These are phyloP conservation scores for Cenchrus americanus DNA, from an alignment of 176 grass and related monocot species.

Conservation along the genomic window DNA sequence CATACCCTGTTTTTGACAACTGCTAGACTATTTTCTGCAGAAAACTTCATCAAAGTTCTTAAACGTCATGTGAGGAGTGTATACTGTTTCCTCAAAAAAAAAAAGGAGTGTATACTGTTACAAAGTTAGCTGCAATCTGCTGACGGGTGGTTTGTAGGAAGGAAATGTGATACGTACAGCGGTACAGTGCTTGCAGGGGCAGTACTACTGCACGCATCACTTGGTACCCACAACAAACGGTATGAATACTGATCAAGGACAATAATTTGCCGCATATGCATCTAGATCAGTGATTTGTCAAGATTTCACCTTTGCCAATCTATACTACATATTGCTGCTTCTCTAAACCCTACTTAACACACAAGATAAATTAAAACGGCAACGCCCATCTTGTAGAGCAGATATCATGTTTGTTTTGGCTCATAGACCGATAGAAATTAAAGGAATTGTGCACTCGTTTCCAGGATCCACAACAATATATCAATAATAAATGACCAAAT, in stretches of 20 bases:
- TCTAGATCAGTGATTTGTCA: background rate
- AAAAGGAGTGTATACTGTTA: too few species aligned
- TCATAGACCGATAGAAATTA: too few species aligned
- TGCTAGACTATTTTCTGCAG: background rate
- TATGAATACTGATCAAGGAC: conserved; percentile 22
- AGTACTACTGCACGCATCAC: background rate
- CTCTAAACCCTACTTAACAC: background rate
- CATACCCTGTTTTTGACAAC: background rate
- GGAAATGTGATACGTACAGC: background rate
- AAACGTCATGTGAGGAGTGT: too few species aligned
- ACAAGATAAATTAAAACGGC: too few species aligned
- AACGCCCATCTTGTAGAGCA: too few species aligned
- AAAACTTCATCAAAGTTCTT: background rate
- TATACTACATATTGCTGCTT: background rate
- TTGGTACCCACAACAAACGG: conserved; percentile 18
- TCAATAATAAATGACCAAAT: background rate
- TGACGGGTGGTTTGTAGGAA: background rate
- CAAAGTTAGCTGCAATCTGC: background rate
- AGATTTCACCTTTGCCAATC: background rate
- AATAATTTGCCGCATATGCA: background rate
- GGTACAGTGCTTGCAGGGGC: background rate
- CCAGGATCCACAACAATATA: background rate
- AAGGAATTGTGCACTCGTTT: background rate
- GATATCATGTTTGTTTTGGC: too few species aligned
- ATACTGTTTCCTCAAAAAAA: too few species aligned